phyloP scores from a whole-genome alignment of 75 land plant genomes.

The Cryptomeria japonica region DNA sequence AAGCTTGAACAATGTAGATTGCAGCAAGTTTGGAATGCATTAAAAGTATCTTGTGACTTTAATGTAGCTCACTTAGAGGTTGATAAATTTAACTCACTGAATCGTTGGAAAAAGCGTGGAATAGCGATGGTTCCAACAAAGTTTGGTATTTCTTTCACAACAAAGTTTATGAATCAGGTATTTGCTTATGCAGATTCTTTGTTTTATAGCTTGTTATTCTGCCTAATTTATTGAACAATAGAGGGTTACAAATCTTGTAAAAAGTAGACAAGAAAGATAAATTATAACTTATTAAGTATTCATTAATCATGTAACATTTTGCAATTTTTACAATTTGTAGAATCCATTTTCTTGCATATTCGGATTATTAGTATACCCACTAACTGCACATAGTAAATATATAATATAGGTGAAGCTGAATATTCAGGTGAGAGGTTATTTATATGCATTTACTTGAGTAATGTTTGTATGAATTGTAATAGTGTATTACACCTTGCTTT shows the following conservation, averaged over 20 bases:
- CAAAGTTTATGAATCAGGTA: constrained; percentile 96
- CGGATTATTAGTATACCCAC: neutral
- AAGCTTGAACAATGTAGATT: constrained; percentile 57
- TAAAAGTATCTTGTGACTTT: constrained; percentile 72
- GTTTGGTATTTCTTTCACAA: constrained; percentile 96
- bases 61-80: constrained; percentile 40
- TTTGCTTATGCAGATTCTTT: neutral
- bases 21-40: constrained; percentile 57
- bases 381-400: no score
- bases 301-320: neutral
- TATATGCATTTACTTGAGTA: no score
- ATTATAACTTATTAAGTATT: neutral
- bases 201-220: neutral
- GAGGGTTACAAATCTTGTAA: neutral
- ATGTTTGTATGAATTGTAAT: no score
- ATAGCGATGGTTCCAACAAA: constrained; percentile 93
- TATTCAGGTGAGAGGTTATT: no score
- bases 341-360: neutral
- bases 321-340: neutral
- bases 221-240: neutral
- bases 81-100: constrained; percentile 57
- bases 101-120: constrained; percentile 96
- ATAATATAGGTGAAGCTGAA: no score
- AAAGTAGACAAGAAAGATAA: neutral
- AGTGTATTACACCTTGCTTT: no score